Base-by-base conservation (phyloP, 345 rosid genomes). In the Rhizophora apiculata region DNA sequence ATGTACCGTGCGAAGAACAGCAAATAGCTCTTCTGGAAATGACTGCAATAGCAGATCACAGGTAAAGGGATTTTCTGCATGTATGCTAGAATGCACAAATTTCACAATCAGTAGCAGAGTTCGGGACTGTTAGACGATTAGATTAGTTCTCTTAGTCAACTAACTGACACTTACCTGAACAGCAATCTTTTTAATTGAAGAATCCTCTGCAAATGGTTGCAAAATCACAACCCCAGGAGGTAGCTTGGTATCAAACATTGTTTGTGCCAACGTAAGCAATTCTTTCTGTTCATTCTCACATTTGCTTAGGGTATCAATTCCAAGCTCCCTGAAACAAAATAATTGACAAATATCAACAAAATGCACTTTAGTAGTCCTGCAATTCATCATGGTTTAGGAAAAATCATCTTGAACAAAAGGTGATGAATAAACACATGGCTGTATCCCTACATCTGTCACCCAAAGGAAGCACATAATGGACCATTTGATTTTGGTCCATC, bases 21-120 rank as follows among this genome's bases (percentile, higher is more conserved):
- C 89, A 82, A 88, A 91, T 63, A 93, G 81, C 65, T 93, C 96
- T 82, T 93, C 98, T 22, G 97, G 97, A 79, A 93, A 93, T 60
- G 90, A 81, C 98, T 91, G 76, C 31, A 55, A 54, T 21, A 21
- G 21, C 27, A 7, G 58, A 20, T 54, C 26, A 54, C 21, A 8
- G 16, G 48, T 43, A 43, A 43, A 13, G 1, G 11, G 5, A 11
- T 37, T 37, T 37, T 37, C 46, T 37, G 46, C 3, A 37, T 37
- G 46, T 2, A 10, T 9, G 46, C 48, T 43, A 13, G 48, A 43
- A 43, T 43, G 5, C 18, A 15, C 19, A 43, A 13, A 3, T 13
- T 15, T 43, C 49, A 43, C 5, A 43, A 39, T 39, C 46, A 11
- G 46, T 39, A 10, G 37, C 37, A 39, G 2, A 43, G 18, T 43